Base-by-base conservation (phyloP, 768 basidiomycete genomes). In the Tricholoma sp. region DNA sequence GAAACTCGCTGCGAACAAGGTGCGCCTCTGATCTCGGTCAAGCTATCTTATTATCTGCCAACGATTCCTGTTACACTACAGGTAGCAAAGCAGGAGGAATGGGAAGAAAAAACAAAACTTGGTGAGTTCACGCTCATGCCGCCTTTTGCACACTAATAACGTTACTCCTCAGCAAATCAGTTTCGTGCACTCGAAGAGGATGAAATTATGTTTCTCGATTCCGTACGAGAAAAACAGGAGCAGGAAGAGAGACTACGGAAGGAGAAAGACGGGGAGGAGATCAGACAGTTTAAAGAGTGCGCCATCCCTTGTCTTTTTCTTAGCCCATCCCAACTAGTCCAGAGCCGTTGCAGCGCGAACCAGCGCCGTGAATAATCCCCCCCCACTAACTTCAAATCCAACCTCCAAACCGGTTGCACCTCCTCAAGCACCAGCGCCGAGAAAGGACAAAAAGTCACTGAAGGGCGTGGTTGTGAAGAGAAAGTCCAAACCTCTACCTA, bases 21-120 rank as follows among this genome's bases (percentile, higher is more conserved):
- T 90, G 68, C 68, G 76, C 42, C 28, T 31, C 4, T 47, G 0
- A 49, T 32, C 8, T 53, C 34, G 32, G 34, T 41, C 5, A 18
- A 29, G 13, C 4, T 54, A 45, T 32, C 3, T 53, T 54, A 34
- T 50, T 50, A 17, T 32, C 49, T 32, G 45, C 53, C 45, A 42
- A 65, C 53, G 42, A 34, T 47, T 15, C 39, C 50, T 50, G 67
- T 59, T 61, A 53, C 31, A 24, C 44, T 53, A 53, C 61, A 91
- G 89, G 83, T 86, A 65, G 90, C 89, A 61, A 92, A 93, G 70
- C 90, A 94, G 72, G 91, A 94, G 69, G 89, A 94, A 82, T 94
- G 90, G 89, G 91, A 94, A 67, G 89, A 91, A 69, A 89, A 89
- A 68, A 90, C 84, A 58, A 92, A 91, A 68, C 81, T 94, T 72